A percentile compares a stretch with the other conserved stretches of the same genome.
Conservation (phyloP, 805 yeast species). For the Starmerella vitae region DNA sequence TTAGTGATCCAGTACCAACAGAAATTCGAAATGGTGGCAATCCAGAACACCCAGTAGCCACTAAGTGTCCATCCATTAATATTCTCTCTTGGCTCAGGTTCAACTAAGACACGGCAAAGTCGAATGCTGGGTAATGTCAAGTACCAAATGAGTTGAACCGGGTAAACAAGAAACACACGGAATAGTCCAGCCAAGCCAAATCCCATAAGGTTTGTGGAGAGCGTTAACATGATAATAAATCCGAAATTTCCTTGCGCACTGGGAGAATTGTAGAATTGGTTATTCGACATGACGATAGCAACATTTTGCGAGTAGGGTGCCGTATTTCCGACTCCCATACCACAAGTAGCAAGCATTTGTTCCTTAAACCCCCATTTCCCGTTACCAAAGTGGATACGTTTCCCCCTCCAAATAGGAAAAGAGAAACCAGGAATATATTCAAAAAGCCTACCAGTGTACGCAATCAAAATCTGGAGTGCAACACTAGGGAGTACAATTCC, state of each 20-base stretch:
- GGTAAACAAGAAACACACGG: conserved; percentile 46
- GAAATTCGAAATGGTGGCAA: conserved; percentile 34
- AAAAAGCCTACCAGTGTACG: conserved; percentile 42
- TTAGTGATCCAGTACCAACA: conserved; percentile 33
- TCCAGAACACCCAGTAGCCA: conserved; percentile 37
- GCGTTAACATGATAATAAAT: conserved; percentile 39
- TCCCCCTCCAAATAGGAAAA: conserved; percentile 11
- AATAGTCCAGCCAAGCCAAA: conserved; percentile 54
- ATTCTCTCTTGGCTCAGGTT: conserved; percentile 6
- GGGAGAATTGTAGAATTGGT: conserved; percentile 4
- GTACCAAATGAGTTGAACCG: conserved; percentile 43
- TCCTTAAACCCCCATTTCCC: conserved; percentile 34
- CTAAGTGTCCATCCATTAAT: conserved; percentile 50
- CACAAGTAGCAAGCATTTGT: conserved; percentile 15
- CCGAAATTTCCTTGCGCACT: conserved; percentile 23
- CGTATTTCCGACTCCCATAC: conserved; percentile 22
- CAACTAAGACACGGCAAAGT: conserved; percentile 35
- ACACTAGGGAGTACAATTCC: conserved; percentile 36
- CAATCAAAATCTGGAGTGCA: conserved; percentile 47
- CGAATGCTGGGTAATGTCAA: conserved; percentile 36
- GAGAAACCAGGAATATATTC: conserved; percentile 20
- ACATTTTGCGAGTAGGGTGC: conserved; percentile 11
- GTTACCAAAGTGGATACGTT: conserved; percentile 33
- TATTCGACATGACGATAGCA: conserved; percentile 8
- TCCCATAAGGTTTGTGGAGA: conserved; percentile 51